Evolutionary conservation across 495 filamentous ascomycete species (phyloP), one percentile per base, ranked within the genome.

Genomic region (Corynascus novoguineensis): DNA sequence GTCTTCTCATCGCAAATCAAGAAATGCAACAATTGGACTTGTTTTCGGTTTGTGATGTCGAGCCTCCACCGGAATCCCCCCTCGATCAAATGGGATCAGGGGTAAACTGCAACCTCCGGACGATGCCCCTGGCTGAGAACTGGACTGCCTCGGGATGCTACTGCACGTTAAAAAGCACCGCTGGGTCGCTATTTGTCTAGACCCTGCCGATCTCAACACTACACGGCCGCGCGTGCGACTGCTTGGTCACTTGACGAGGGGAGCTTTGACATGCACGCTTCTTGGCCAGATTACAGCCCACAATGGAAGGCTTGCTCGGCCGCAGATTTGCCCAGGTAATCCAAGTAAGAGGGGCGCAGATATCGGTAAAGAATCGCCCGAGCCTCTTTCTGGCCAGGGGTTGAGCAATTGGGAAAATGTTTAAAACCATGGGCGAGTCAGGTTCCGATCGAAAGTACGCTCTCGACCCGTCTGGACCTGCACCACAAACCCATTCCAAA

Each of bases 141-240:
- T 47, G 9, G 41, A 29, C 44, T 48, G n/a, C 27, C 28, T 19
- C 28, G 15, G 32, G 32, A 21, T 31, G 49, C 21, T 37, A 51
- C 21, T 28, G 32, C 49, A 51, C 5, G 14, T 7, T 5, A 21
- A 42, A 38, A 37, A 34, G 32, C 40, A 38, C 29, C 24, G 24
- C 40, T 29, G 35, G 29, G 11, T 37, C 40, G 21, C 1, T 9
- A 2, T 11, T 19, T 46, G 58, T 54, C 58, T 50, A 60, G 51
- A 22, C 58, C 45, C 21, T 50, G 58, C 49, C 51, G 52, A 60
- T 60, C 58, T 31, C 19, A 25, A 29, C n/a, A 11, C n/a, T 52
- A 41, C 40, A 45, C 19, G 25, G 40, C 50, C 50, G 11, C 50
- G 14, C 15, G 14, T 10, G 3, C 34, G 10, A 22, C 40, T 19